These are phyloP conservation scores for Chrysoporthe deuterocubensis DNA, from an alignment of 2,329 filamentous ascomycete genomes.

Conservation along the genomic window DNA sequence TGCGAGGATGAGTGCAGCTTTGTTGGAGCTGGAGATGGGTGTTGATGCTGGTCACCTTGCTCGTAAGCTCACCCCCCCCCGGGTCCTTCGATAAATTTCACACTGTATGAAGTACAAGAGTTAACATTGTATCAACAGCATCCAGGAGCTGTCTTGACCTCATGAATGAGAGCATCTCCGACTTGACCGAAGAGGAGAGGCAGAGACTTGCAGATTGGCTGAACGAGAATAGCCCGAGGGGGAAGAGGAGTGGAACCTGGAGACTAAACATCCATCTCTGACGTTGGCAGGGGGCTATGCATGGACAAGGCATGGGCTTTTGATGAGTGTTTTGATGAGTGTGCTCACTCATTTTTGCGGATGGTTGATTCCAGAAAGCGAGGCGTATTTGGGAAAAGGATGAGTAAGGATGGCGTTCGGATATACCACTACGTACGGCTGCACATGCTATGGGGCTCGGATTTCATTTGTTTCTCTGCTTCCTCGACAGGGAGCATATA, in stretches of 20 bases:
- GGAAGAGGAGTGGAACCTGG: constrained; percentile 23
- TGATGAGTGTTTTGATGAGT: neutral
- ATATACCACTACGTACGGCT: neutral
- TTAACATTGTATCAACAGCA: constrained; percentile 29
- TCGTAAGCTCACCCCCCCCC: constrained; percentile 38
- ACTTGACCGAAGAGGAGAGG: constrained; percentile 35
- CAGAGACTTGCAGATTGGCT: constrained; percentile 33
- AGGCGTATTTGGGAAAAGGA: constrained; percentile 6
- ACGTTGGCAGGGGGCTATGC: neutral
- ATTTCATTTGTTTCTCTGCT: neutral
- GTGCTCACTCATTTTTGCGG: neutral
- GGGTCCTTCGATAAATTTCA: constrained; percentile 1
- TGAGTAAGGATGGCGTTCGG: neutral
- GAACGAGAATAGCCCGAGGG: constrained; percentile 19
- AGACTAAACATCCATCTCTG: constrained; percentile 17
- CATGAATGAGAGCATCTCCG: constrained; percentile 38
- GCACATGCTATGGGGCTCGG: neutral
- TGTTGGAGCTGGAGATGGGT: constrained; percentile 42
- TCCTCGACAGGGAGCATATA: neutral
- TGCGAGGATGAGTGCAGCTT: constrained; percentile 47
- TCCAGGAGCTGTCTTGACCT: constrained; percentile 38
- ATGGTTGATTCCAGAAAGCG: constrained; percentile 4
- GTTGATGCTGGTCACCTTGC: constrained; percentile 39
- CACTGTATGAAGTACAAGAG: neutral
- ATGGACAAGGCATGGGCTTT: neutral